phyloP scores from a whole-genome alignment of 1,139 yeast species.

The Hyphopichia fennica region DNA sequence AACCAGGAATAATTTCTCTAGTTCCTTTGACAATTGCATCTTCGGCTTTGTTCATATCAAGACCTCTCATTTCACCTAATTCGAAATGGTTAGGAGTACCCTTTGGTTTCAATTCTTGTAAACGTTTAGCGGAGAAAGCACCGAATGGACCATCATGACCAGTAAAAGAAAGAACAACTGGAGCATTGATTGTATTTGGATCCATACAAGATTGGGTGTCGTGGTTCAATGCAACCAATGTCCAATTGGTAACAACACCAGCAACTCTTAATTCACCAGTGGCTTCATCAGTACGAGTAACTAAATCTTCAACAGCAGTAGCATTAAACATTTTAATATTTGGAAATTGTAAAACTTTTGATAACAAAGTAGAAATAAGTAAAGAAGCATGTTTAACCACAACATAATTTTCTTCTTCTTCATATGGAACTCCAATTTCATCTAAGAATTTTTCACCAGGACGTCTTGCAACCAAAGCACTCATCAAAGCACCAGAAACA shows the following conservation, averaged over 20 bases:
- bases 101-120: slow-evolving; percentile 32
- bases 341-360: slow-evolving; percentile 70
- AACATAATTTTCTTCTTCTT: slow-evolving; percentile 79
- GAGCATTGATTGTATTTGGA: slow-evolving; percentile 76
- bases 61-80: slow-evolving; percentile 74
- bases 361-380: slow-evolving; percentile 70
- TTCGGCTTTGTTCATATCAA: slow-evolving; percentile 78
- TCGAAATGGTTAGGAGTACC: slow-evolving; percentile 27
- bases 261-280: slow-evolving; percentile 65
- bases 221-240: slow-evolving; percentile 73
- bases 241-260: slow-evolving; percentile 85
- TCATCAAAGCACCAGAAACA: slow-evolving; percentile 78
- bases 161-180: slow-evolving; percentile 68
- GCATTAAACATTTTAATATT: slow-evolving; percentile 79
- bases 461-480: slow-evolving; percentile 78
- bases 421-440: slow-evolving; percentile 65
- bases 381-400: slow-evolving; percentile 82
- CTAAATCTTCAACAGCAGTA: slow-evolving; percentile 78
- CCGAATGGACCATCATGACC: slow-evolving; percentile 89
- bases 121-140: slow-evolving; percentile 66
- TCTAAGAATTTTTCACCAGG: slow-evolving; percentile 71
- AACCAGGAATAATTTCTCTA: slow-evolving; percentile 67
- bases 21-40: slow-evolving; percentile 75
- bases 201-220: slow-evolving; percentile 83
- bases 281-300: slow-evolving; percentile 61